Evolutionary conservation across 176 grass and related monocot species (phyloP), one percentile per base, ranked within the genome.

Genomic region (Tillandsia fasciculata): DNA sequence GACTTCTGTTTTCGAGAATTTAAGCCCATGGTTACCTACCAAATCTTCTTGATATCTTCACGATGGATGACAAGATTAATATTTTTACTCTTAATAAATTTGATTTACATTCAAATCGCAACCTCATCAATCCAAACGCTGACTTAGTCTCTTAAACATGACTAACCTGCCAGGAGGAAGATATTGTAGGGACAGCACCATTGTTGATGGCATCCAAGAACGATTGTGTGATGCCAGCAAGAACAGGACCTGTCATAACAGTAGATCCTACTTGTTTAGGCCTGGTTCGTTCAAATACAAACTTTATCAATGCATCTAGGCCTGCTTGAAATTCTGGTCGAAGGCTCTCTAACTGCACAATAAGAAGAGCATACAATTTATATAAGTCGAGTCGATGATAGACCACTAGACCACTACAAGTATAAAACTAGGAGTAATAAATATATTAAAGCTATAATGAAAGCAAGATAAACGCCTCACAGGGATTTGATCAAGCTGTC

Each of bases 171-270:
- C 88, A 91, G 26, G 88, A 91, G 49, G 88, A 91, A 64, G 84
- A 81, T 84, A 91, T 91, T 12, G 78, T 84, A 63, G 88, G 88
- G 10, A 91, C 88, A 66, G 88, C 88, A 61, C 88, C 88, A 52
- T 91, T 91, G 57, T 91, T 91, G 63, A 91, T 81, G 65, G 84
- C 88, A 81, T 91, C 88, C 74, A 91, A 5, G 68, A 91, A 91
- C 27, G 81, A 87, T 49, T 87, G 84, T 63, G 81, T 79, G 65
- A 91, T 53, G 70, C 84, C 84, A 69, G 84, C 84, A 63, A 91
- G 78, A 61, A 91, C 73, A 13, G 88, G 84, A 57, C 88, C 88
- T 53, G 88, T 91, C 88, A 91, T 87, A 12, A 87, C 52, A 2
- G 71, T 91, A 59, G 74, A 78, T 58, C 84, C 88, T 74, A 91